phyloP scores from a whole-genome alignment of 2,329 filamentous ascomycete species.

The Monilinia aucupariae region DNA sequence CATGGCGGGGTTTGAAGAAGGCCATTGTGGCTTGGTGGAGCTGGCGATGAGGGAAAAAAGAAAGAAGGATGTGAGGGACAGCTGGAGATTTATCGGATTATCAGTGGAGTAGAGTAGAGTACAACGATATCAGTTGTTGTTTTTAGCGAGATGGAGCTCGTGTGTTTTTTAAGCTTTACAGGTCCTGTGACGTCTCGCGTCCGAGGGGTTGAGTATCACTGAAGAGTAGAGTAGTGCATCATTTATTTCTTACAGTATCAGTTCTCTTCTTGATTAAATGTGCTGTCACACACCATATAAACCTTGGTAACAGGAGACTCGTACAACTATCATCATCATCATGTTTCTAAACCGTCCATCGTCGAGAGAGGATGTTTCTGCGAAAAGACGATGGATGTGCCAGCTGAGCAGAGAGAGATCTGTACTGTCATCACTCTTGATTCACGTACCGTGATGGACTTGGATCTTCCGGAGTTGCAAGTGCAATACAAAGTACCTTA shows the following conservation, averaged over 20 bases:
- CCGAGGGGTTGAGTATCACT: background rate
- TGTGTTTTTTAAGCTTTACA: background rate
- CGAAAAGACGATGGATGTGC: background rate
- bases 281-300: background rate
- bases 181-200: background rate
- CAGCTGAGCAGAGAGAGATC: conserved; percentile 3
- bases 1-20: conserved; percentile 10
- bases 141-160: conserved; percentile 2
- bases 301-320: too few relatives aligned
- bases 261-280: conserved; percentile 3
- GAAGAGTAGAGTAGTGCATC: background rate
- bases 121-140: background rate
- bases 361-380: background rate
- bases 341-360: background rate
- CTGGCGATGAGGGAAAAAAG: background rate
- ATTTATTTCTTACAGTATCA: background rate
- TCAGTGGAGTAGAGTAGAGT: background rate
- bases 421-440: conserved; percentile 1
- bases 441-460: background rate
- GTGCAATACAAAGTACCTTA: too few relatives aligned
- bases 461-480: background rate
- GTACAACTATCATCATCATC: too few relatives aligned
- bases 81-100: background rate
- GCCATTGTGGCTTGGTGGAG: conserved; percentile 1
- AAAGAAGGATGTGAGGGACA: background rate